Conservation (phyloP, 441 rosid genomes). For the Erodium trifolium region DNA sequence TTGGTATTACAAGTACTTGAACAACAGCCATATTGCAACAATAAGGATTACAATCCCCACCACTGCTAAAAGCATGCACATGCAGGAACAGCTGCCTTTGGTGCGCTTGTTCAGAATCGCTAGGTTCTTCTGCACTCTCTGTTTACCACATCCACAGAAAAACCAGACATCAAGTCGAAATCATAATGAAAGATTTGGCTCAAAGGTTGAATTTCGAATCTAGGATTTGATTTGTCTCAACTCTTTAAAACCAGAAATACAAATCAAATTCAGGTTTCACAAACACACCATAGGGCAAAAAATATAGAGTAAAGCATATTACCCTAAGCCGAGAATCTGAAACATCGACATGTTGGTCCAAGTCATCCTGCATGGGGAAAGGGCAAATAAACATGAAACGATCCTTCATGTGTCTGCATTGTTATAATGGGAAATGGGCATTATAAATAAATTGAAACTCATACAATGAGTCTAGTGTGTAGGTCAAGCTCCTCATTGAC, state of each 20-base stretch:
- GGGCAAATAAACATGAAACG: conserved; percentile 11
- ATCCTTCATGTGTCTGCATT: not conserved
- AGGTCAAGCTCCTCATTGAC: conserved; percentile 86
- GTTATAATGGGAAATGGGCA: not conserved
- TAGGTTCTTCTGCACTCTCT: conserved; percentile 89
- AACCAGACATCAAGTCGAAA: not conserved
- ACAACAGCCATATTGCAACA: conserved; percentile 46
- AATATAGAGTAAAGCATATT: conserved; percentile 20
- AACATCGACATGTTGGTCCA: conserved; percentile 83
- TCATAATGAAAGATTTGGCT: not conserved
- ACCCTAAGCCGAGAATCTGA: conserved; percentile 84
- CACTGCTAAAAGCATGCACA: conserved; percentile 74
- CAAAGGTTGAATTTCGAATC: not conserved
- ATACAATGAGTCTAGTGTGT: conserved; percentile 85
- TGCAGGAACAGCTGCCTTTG: conserved; percentile 79
- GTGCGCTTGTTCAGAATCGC: conserved; percentile 83
- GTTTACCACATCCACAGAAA: conserved; percentile 14
- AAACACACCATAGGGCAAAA: not conserved
- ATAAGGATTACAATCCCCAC: conserved; percentile 67
- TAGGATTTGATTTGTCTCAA: not conserved
- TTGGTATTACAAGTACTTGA: conserved; percentile 53
- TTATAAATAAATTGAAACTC: conserved; percentile 14
- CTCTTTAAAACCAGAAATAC: not conserved
- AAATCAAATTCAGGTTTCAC: not conserved
- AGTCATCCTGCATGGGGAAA: conserved; percentile 62